Percentiles rank a stretch among this genome's conserved stretches.
Evolutionary conservation across 2,329 filamentous ascomycete species (phyloP).

Genomic region (Proliferodiscus dingleyae): DNA sequence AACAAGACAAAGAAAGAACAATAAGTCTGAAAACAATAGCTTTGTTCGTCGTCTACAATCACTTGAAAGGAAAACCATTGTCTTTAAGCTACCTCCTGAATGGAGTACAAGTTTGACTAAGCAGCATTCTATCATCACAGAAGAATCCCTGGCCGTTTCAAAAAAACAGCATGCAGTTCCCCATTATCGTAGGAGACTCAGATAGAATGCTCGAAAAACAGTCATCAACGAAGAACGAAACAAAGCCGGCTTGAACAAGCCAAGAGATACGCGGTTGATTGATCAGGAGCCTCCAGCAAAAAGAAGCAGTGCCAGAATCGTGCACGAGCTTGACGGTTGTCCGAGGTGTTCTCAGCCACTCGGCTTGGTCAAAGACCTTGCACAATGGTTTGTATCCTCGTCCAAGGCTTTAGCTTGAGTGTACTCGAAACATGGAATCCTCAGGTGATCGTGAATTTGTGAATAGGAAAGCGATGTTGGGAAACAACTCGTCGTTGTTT

Average conservation of each 20-base stretch:
- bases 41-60: neutral
- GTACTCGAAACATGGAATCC: neutral
- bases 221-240: conserved; percentile 1
- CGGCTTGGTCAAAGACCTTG: neutral
- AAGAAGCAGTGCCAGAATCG: neutral
- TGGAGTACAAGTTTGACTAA: neutral
- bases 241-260: conserved; percentile 1
- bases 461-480: neutral
- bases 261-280: conserved; percentile 2
- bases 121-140: neutral
- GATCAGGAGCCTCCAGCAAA: neutral
- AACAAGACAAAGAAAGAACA: conserved; percentile 4
- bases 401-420: neutral
- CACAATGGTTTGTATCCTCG: neutral
- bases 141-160: neutral
- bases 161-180: neutral
- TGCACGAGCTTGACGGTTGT: neutral
- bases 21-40: neutral
- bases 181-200: neutral
- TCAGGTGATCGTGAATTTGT: neutral
- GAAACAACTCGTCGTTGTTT: neutral
- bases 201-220: neutral
- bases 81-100: neutral
- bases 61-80: neutral
- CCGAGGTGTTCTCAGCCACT: neutral